Base-by-base conservation (phyloP, 2,329 filamentous ascomycete species). In the Neobulgaria alba region DNA sequence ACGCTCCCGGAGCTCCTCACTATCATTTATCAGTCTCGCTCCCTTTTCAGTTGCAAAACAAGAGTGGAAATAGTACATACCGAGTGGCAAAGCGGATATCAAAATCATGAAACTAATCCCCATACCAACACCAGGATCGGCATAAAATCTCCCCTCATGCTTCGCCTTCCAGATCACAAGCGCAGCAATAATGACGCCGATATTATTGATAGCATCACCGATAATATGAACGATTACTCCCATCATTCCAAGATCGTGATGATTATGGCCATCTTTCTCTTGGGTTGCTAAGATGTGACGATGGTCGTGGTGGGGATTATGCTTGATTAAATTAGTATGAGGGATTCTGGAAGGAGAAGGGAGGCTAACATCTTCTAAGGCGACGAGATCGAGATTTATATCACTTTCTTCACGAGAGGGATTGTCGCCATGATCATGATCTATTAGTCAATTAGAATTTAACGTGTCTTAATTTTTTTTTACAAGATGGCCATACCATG, bases 71-170 rank as follows among this genome's bases (percentile, higher is more conserved):
- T 33, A n/a, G 20, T 14, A 35, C 39, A 35, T 45, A 52, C 53
- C 47, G 9, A 87, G 64, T 0, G 80, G 79, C 10, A 80, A 50
- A 0, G 79, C 71, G 0, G 81, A 77, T 0, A 74, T 42, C 2
- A 86, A 63, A 30, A 88, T 85, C 72, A 87, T 80, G n/a, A 85
- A 45, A 2, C 79, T 72, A 51, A 88, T 89, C 37, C 71, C 78
- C 57, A 84, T 68, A 43, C 79, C 76, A 23, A 80, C 72, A 3
- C 69, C 79, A 0, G 84, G 83, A 55, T 89, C 84, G 4, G 79
- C 81, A 50, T 87, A 88, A 63, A 73, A 85, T 23, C 79, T 68
- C 3, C 60, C 66, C 1, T 72, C 65, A 20, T 72, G 76, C 20
- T 69, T 57, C 0, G 72, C 66, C 42, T 78, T 66, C 82, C 81